Conservation (phyloP, 1,284 basidiomycete species). For the Austroboletus novae-zelandiae region DNA sequence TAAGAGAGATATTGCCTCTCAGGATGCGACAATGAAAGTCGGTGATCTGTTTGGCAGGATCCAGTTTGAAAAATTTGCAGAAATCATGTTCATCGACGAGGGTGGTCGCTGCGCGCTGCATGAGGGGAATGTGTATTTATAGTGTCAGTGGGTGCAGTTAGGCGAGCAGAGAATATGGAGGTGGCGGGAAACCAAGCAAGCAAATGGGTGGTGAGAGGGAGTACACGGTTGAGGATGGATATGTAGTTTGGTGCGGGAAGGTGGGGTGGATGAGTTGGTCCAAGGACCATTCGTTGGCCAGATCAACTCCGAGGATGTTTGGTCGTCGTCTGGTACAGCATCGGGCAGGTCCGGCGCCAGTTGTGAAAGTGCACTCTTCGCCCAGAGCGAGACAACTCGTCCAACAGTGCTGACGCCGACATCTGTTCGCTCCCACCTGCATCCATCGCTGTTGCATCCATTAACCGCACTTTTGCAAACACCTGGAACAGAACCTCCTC, state of each 20-base stretch:
- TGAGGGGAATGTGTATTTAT: constrained; percentile 88
- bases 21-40: constrained; percentile 69
- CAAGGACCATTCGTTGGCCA: constrained; percentile 27
- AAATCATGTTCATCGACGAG: constrained; percentile 95
- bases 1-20: constrained; percentile 57
- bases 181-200: constrained; percentile 94
- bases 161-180: constrained; percentile 81
- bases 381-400: constrained; percentile 92
- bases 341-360: no score
- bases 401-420: constrained; percentile 92
- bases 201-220: constrained; percentile 87
- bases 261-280: constrained; percentile 29
- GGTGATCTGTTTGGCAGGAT: constrained; percentile 90
- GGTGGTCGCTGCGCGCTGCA: constrained; percentile 72
- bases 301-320: constrained; percentile 6
- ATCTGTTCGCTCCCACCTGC: constrained; percentile 93
- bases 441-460: constrained; percentile 78
- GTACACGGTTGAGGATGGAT: constrained; percentile 79
- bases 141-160: constrained; percentile 88
- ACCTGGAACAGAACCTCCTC: constrained; percentile 87
- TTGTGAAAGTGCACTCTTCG: constrained; percentile 65
- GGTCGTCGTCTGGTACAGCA: constrained; percentile 3
- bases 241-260: constrained; percentile 54
- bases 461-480: constrained; percentile 69
- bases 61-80: constrained; percentile 94